phyloP scores from a whole-genome alignment of 2,329 filamentous ascomycete genomes.

The Curvularia lunata region DNA sequence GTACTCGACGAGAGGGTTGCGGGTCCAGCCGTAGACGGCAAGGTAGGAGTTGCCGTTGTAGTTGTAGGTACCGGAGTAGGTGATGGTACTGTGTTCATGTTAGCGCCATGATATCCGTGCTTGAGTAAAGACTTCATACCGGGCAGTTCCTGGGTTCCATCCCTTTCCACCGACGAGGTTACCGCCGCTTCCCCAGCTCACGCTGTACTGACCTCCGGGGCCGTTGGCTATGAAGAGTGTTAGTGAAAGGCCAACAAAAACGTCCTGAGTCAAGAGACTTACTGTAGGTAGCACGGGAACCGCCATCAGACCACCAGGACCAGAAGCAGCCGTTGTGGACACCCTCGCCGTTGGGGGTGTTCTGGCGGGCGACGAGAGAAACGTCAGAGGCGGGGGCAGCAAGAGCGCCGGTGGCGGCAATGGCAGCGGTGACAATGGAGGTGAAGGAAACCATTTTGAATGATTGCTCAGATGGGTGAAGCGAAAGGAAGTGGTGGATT shows the following conservation, averaged over 20 bases:
- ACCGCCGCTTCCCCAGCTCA: slow-evolving; percentile 58
- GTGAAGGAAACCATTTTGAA: slow-evolving; percentile 42
- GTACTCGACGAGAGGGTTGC: slow-evolving; percentile 62
- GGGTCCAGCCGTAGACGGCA: slow-evolving; percentile 64
- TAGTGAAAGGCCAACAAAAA: too few species aligned
- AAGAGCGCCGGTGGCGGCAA: slow-evolving; percentile 33
- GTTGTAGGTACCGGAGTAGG: slow-evolving; percentile 45
- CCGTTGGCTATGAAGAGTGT: slow-evolving; percentile 51
- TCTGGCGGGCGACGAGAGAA: slow-evolving; percentile 42
- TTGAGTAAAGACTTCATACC: slow-evolving; percentile 48
- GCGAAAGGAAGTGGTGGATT: slow-evolving; percentile 17
- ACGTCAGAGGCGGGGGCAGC: slow-evolving; percentile 43
- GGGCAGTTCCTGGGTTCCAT: slow-evolving; percentile 60
- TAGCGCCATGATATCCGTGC: not conserved
- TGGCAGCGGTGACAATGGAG: slow-evolving; percentile 33
- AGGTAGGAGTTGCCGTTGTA: slow-evolving; percentile 56
- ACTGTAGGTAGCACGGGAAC: slow-evolving; percentile 59
- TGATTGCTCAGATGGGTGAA: slow-evolving; percentile 1
- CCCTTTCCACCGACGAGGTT: slow-evolving; percentile 66
- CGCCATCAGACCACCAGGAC: slow-evolving; percentile 65
- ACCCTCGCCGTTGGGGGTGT: slow-evolving; percentile 58
- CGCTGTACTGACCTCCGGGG: slow-evolving; percentile 57
- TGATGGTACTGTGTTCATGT: slow-evolving; percentile 32
- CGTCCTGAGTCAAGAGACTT: too few species aligned
- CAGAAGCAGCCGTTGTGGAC: slow-evolving; percentile 65